A percentile compares a stretch with the other conserved stretches of the same genome.
Conservation (phyloP, 306 rosid species). For the Arachis stenosperma region DNA sequence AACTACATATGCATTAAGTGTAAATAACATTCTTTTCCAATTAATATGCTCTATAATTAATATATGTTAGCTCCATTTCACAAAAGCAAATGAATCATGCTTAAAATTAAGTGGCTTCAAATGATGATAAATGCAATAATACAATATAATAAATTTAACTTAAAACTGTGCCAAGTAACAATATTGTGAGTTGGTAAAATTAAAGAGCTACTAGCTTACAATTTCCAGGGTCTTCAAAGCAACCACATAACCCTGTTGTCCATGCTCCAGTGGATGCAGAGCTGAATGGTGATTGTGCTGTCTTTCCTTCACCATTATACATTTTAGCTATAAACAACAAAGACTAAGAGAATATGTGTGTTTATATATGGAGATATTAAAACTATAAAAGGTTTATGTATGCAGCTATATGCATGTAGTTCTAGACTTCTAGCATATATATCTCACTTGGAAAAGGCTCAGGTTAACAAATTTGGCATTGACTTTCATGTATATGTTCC, state of each 20-base stretch:
- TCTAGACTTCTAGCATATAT: constrained; percentile 28
- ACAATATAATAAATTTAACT: background rate
- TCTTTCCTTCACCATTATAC: constrained; percentile 25
- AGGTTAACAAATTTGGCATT: constrained; percentile 31
- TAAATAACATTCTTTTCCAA: too few species aligned
- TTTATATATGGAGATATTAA: background rate
- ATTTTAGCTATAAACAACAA: constrained; percentile 9
- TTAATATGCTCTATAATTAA: too few species aligned
- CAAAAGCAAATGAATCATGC: background rate
- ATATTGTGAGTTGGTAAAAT: background rate
- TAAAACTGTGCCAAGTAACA: background rate
- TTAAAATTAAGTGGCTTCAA: background rate
- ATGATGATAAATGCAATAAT: background rate
- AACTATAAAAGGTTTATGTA: background rate
- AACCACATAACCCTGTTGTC: constrained; percentile 47
- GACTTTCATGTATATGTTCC: background rate
- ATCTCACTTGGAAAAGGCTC: constrained; percentile 23
- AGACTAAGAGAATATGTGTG: background rate
- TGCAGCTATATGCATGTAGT: background rate
- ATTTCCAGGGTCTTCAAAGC: constrained; percentile 42
- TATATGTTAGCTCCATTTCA: background rate
- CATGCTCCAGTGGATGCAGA: constrained; percentile 33
- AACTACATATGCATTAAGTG: too few species aligned
- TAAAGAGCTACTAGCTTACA: constrained; percentile 23
- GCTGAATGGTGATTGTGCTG: constrained; percentile 1